These are phyloP conservation scores for Malus sylvestris DNA, from an alignment of 306 rosid genomes.

Conservation along the genomic window DNA sequence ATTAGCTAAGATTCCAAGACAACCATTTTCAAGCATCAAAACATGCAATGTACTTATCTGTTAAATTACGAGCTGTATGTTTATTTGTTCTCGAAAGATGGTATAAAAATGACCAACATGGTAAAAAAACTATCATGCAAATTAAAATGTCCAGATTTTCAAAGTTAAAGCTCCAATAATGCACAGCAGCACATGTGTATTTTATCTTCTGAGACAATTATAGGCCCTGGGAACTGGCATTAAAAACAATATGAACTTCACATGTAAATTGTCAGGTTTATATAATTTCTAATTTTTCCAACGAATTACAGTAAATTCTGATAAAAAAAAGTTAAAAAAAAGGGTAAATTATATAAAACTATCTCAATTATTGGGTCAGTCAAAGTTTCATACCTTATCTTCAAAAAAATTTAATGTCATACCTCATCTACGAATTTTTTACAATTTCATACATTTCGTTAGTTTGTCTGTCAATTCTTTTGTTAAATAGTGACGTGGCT, in stretches of 20 bases:
- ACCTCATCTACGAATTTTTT: too few species aligned
- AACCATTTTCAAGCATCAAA: neutral
- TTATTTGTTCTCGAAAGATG: neutral
- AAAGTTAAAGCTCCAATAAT: neutral
- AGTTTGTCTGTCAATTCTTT: too few species aligned
- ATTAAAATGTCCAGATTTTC: neutral
- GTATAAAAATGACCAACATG: neutral
- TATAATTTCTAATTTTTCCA: neutral
- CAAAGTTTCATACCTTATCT: too few species aligned
- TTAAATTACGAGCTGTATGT: neutral
- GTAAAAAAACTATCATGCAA: neutral
- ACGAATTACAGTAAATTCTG: neutral
- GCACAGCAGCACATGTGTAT: neutral
- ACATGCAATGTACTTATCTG: neutral
- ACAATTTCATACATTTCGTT: too few species aligned
- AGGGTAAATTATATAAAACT: neutral
- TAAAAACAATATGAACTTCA: neutral
- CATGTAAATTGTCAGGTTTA: neutral
- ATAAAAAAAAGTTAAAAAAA: too few species aligned
- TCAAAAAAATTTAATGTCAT: too few species aligned
- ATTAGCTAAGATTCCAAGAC: neutral
- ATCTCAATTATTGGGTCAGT: too few species aligned
- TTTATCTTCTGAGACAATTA: neutral
- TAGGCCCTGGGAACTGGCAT: neutral
- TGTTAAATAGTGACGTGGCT: too few species aligned